A percentile compares a stretch with the other conserved stretches of the same genome.
Conservation (phyloP, 2,329 filamentous ascomycete genomes). For the Bretziella fagacearum region DNA sequence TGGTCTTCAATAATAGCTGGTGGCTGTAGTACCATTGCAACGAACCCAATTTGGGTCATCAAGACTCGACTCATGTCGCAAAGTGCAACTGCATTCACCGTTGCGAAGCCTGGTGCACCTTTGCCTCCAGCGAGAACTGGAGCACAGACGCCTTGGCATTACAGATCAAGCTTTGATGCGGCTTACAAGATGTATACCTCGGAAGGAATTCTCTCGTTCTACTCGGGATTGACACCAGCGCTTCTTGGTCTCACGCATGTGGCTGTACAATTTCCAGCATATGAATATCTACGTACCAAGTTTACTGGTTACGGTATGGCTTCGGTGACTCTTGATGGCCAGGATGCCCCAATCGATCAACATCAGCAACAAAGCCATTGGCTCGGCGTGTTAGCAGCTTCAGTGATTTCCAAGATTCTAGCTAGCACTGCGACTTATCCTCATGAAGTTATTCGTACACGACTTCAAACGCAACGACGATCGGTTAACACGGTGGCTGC, state of each 20-base stretch:
- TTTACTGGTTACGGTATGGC: conserved; percentile 89
- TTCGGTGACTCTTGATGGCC: conserved; percentile 34
- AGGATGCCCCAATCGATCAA: conserved; percentile 12
- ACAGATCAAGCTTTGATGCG: conserved; percentile 75
- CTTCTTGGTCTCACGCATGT: conserved; percentile 86
- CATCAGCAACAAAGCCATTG: conserved; percentile 36
- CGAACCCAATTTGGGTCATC: conserved; percentile 98
- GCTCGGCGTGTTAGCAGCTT: conserved; percentile 70
- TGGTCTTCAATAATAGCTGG: conserved; percentile 85
- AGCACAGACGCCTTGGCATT: conserved; percentile 68
- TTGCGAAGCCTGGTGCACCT: conserved; percentile 19
- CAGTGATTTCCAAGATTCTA: conserved; percentile 83
- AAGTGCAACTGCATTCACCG: conserved; percentile 31
- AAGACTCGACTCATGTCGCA: conserved; percentile 98
- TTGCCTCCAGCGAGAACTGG: conserved; percentile 36
- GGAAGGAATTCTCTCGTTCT: conserved; percentile 81
- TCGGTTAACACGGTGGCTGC: conserved; percentile 35
- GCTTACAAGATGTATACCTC: conserved; percentile 88
- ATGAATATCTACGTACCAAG: conserved; percentile 78
- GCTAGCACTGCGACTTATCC: conserved; percentile 93
- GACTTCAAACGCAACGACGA: conserved; percentile 82
- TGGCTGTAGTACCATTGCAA: conserved; percentile 80
- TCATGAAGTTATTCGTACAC: conserved; percentile 86
- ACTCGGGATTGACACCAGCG: conserved; percentile 84
- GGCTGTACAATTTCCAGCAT: conserved; percentile 90